These are phyloP conservation scores for Cladophialophora immunda DNA, from an alignment of 2,329 filamentous ascomycete genomes.

Conservation along the genomic window DNA sequence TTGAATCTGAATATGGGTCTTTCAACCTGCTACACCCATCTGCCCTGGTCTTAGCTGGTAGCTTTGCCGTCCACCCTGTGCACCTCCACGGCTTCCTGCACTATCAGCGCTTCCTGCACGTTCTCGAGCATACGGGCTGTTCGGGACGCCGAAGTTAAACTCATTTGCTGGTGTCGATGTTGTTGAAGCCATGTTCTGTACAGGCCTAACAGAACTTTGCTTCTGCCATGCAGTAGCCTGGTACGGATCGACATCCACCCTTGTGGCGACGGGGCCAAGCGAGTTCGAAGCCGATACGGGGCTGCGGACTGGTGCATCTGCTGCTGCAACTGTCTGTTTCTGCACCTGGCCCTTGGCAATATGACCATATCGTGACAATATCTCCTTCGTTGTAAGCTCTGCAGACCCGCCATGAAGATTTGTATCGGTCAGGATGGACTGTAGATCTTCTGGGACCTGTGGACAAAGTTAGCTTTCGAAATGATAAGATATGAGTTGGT, in stretches of 20 bases:
- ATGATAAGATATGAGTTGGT: slow-evolving; percentile 18
- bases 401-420: slow-evolving; percentile 80
- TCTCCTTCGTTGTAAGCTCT: slow-evolving; percentile 96
- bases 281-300: slow-evolving; percentile 52
- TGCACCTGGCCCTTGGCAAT: slow-evolving; percentile 71
- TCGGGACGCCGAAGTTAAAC: slow-evolving; percentile 38
- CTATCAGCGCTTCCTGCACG: slow-evolving; percentile 40
- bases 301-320: slow-evolving; percentile 62
- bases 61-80: slow-evolving; percentile 37
- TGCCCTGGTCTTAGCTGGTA: slow-evolving; percentile 40
- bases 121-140: slow-evolving; percentile 39
- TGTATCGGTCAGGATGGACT: slow-evolving; percentile 84
- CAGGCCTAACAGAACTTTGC: slow-evolving; percentile 82
- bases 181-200: slow-evolving; percentile 53
- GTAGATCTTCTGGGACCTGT: slow-evolving; percentile 91
- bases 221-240: slow-evolving; percentile 76
- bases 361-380: slow-evolving; percentile 90
- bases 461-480: slow-evolving; percentile 16
- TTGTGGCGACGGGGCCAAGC: slow-evolving; percentile 62
- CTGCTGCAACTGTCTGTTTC: slow-evolving; percentile 58
- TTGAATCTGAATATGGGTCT: slow-evolving; percentile 1
- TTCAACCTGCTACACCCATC: slow-evolving; percentile 38
- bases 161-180: slow-evolving; percentile 30
- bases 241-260: slow-evolving; percentile 85
- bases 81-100: slow-evolving; percentile 33